Percentiles rank a stretch among this genome's conserved stretches.
phyloP scores from a whole-genome alignment of 805 yeast genomes.

The Grigorovia transvaalensis region DNA sequence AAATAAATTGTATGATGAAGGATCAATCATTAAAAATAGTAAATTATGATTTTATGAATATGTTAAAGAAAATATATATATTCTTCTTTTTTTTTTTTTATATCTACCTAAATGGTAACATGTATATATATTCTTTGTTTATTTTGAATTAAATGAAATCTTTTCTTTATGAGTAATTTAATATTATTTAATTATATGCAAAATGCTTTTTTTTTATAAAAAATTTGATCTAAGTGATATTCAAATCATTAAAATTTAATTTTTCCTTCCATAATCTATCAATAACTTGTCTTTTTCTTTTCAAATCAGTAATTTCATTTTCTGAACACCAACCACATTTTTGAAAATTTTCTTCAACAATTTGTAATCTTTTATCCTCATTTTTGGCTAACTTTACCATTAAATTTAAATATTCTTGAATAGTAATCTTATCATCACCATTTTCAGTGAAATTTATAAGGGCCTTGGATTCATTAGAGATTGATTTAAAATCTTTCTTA shows the following conservation, averaged over 20 bases:
- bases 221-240: not conserved
- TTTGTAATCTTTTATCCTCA: conserved; percentile 22
- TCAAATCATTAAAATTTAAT: conserved; percentile 7
- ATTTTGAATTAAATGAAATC: no score
- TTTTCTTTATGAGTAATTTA: no score
- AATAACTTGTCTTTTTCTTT: conserved; percentile 20
- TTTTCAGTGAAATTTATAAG: not conserved
- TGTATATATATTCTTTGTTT: no score
- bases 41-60: conserved; percentile 7
- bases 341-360: conserved; percentile 14
- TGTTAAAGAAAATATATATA: not conserved
- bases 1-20: conserved; percentile 39
- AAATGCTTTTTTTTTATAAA: no score
- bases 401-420: conserved; percentile 17
- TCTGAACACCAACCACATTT: conserved; percentile 25
- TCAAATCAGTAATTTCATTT: conserved; percentile 15
- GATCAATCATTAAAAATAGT: conserved; percentile 28
- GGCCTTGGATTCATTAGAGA: conserved; percentile 4
- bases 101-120: no score
- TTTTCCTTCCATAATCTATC: conserved; percentile 26
- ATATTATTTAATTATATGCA: not conserved
- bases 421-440: conserved; percentile 11
- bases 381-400: conserved; percentile 18
- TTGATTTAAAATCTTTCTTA: conserved; percentile 1
- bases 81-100: not conserved